Base-by-base conservation (phyloP, 2,329 filamentous ascomycete genomes). In the Aspergillus brasiliensis region DNA sequence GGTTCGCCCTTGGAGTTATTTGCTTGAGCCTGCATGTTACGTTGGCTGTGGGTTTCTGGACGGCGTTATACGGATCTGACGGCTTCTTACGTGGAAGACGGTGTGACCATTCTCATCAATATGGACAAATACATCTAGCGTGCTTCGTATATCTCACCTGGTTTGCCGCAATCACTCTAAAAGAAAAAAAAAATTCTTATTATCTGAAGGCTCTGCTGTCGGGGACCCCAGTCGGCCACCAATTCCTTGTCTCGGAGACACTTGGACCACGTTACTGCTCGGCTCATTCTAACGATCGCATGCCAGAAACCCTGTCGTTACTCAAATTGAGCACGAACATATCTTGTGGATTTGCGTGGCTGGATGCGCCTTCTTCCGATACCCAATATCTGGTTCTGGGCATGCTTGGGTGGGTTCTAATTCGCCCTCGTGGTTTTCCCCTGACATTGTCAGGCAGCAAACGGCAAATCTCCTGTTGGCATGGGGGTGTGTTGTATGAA, bases 1-100 rank as follows among this genome's bases (percentile, higher is more conserved):
- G 69, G 67, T 64, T 69, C 63, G 62, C 59, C 66, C 65, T 71
- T 65, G 68, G 71, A 71, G 69, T 71, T 70, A 64, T 67, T 65
- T 67, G 68, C 67, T 73, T 69, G 68, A 69, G 67, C 66, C 69
- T 69, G 66, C 69, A 71, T 71, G 60, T 69, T 67, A 61, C 65
- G 68, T 70, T 69, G 73, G 66, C 67, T 65, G 63, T 64, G 67
- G 67, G 70, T 64, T 69, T 71, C 67, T 71, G 70, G 73, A 70
- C 64, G 74, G 74, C 74, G 74, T 76, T 75, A 62, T 66, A 69
- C 67, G 74, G 73, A 73, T 75, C 65, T 73, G 69, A 74, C 69
- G 69, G 68, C 68, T 74, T 69, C 67, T 66, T 62, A 64, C 64
- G 65, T 61, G 65, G 68, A 74, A 71, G 68, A 73, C 70, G 69